Conservation (phyloP, 805 yeast species). For the Kazachstania bromeliacearum region DNA sequence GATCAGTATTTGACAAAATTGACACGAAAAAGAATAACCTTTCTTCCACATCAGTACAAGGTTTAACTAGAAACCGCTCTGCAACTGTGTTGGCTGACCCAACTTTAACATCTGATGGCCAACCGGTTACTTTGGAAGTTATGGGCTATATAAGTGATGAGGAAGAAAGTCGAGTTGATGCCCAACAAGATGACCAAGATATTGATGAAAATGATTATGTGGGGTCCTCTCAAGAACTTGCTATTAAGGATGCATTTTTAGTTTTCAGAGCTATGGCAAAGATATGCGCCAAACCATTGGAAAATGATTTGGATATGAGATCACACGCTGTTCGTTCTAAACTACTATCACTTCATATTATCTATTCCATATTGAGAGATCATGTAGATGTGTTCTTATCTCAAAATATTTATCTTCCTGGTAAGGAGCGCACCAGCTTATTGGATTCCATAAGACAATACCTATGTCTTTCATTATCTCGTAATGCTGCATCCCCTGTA, state of each 20-base stretch:
- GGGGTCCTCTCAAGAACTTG: conserved; percentile 45
- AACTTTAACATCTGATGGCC: conserved; percentile 5
- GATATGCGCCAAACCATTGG: conserved; percentile 76
- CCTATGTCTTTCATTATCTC: conserved; percentile 68
- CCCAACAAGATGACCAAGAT: conserved; percentile 16
- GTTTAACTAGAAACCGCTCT: conserved; percentile 1
- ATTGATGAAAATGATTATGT: conserved; percentile 2
- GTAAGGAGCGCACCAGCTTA: conserved; percentile 49
- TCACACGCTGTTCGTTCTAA: conserved; percentile 91
- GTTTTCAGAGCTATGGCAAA: conserved; percentile 93
- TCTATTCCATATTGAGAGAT: conserved; percentile 76
- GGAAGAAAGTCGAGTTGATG: conserved; percentile 46
- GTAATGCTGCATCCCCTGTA: conserved; percentile 86
- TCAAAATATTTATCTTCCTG: conserved; percentile 43
- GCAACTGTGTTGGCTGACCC: conserved; percentile 26
- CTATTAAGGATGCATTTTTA: conserved; percentile 83
- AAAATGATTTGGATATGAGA: conserved; percentile 71
- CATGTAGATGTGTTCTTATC: conserved; percentile 75
- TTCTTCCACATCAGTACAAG: conserved; percentile 4
- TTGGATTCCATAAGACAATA: conserved; percentile 79
- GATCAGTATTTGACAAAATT: conserved; percentile 68
- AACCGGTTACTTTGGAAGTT: conserved; percentile 47
- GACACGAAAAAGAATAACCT: conserved; percentile 17
- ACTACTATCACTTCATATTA: conserved; percentile 74
- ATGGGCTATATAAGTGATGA: conserved; percentile 49